Evolutionary conservation across 1,284 basidiomycete genomes (phyloP).

Genomic region (Coniferiporia weirii): DNA sequence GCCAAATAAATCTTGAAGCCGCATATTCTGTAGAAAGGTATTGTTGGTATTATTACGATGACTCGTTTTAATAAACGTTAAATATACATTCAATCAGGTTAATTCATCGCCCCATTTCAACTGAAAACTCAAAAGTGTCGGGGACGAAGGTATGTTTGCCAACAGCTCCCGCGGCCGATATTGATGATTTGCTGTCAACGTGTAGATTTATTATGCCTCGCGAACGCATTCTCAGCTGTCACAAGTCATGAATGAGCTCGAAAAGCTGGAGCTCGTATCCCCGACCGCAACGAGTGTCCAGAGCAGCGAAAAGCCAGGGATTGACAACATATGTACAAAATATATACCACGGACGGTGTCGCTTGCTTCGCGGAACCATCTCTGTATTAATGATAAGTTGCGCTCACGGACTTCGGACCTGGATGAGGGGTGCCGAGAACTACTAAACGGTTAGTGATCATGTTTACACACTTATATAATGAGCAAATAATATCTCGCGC

Average conservation of each 20-base stretch:
- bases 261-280: constrained; percentile 45
- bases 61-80: too few relatives aligned
- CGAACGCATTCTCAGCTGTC: constrained; percentile 94
- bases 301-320: neutral
- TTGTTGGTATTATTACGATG: too few relatives aligned
- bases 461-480: constrained; percentile 2
- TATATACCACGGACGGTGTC: constrained; percentile 59
- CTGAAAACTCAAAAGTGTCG: too few relatives aligned
- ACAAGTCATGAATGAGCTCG: constrained; percentile 85
- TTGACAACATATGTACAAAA: constrained; percentile 27
- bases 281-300: neutral
- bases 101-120: too few relatives aligned
- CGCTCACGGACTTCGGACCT: constrained; percentile 66
- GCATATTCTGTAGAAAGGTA: too few relatives aligned
- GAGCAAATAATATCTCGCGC: neutral
- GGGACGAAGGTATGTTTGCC: too few relatives aligned
- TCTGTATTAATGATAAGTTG: constrained; percentile 88
- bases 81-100: too few relatives aligned
- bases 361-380: constrained; percentile 87
- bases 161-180: neutral
- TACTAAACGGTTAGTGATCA: constrained; percentile 62
- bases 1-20: too few relatives aligned
- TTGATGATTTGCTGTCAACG: neutral
- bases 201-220: constrained; percentile 83
- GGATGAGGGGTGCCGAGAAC: constrained; percentile 88